Conservation (phyloP, 1,139 yeast genomes). For the Geotrichum klebahnii region DNA sequence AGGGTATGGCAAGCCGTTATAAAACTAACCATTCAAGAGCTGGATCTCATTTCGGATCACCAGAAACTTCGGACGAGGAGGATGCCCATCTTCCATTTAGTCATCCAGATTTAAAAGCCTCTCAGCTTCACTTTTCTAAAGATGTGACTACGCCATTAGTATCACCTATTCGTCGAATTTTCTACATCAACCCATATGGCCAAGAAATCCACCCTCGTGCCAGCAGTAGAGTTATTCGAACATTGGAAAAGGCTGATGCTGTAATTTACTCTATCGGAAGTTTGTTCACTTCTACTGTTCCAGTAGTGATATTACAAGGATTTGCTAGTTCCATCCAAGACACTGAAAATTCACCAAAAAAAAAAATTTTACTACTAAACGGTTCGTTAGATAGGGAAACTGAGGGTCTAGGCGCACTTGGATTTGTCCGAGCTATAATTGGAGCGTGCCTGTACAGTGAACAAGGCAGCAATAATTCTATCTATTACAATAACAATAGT, state of each 20-base stretch:
- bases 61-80: constrained; percentile 40
- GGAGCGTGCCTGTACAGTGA: constrained; percentile 39
- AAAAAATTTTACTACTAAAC: constrained; percentile 52
- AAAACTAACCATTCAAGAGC: constrained; percentile 4
- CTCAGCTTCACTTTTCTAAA: constrained; percentile 66
- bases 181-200: constrained; percentile 83
- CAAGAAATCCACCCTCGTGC: constrained; percentile 81
- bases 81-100: constrained; percentile 71
- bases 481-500: constrained; percentile 10
- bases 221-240: constrained; percentile 56
- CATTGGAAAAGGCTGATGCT: constrained; percentile 48
- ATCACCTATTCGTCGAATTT: constrained; percentile 71
- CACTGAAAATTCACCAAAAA: constrained; percentile 41
- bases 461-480: constrained; percentile 13
- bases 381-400: constrained; percentile 78
- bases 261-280: constrained; percentile 82
- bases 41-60: no score
- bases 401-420: constrained; percentile 56
- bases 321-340: constrained; percentile 48
- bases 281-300: constrained; percentile 78
- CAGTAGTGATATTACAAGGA: constrained; percentile 69
- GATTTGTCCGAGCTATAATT: constrained; percentile 53
- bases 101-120: constrained; percentile 70
- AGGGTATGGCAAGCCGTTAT: not conserved
- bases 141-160: constrained; percentile 53